Percentiles rank a stretch among this genome's conserved stretches.
Conservation (phyloP, 108 stramenopile genomes). For the Asterionellopsis glacialis region DNA sequence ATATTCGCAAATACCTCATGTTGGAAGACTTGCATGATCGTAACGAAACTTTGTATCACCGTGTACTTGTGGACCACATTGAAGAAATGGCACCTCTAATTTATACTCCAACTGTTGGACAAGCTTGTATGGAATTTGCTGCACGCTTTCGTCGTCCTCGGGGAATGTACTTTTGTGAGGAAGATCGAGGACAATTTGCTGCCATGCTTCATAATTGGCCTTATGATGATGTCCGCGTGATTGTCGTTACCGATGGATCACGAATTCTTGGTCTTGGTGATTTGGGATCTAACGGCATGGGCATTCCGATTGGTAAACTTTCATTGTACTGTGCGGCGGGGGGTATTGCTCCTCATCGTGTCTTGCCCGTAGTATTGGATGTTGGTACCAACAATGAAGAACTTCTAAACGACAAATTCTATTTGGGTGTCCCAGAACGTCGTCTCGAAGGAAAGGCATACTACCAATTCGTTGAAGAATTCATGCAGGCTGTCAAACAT, state of each 20-base stretch:
- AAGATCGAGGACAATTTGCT: conserved; percentile 91
- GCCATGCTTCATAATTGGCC: conserved; percentile 98
- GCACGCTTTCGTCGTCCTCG: conserved; percentile 76
- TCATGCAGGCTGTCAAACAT: conserved; percentile 90
- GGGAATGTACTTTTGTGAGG: conserved; percentile 93
- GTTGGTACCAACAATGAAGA: conserved; percentile 97
- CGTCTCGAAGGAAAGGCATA: conserved; percentile 76
- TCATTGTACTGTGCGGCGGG: conserved; percentile 95
- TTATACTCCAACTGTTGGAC: conserved; percentile 98
- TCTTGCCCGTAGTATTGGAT: conserved; percentile 93
- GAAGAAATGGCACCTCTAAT: conserved; percentile 95
- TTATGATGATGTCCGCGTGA: conserved; percentile 88
- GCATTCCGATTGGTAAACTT: conserved; percentile 89
- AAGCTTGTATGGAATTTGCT: conserved; percentile 90
- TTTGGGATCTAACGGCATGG: conserved; percentile 96
- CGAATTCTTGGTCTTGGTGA: conserved; percentile 97
- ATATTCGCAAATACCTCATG: conserved; percentile 89
- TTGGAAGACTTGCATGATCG: conserved; percentile 92
- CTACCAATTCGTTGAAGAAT: conserved; percentile 93
- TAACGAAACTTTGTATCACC: conserved; percentile 97
- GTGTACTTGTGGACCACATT: conserved; percentile 90
- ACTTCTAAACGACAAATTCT: conserved; percentile 85
- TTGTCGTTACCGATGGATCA: conserved; percentile 97
- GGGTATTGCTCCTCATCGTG: conserved; percentile 94
- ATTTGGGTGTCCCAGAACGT: conserved; percentile 85